Evolutionary conservation across 805 yeast genomes (phyloP), one percentile per base, ranked within the genome.

Genomic region (Saccharomycopsis malanga): DNA sequence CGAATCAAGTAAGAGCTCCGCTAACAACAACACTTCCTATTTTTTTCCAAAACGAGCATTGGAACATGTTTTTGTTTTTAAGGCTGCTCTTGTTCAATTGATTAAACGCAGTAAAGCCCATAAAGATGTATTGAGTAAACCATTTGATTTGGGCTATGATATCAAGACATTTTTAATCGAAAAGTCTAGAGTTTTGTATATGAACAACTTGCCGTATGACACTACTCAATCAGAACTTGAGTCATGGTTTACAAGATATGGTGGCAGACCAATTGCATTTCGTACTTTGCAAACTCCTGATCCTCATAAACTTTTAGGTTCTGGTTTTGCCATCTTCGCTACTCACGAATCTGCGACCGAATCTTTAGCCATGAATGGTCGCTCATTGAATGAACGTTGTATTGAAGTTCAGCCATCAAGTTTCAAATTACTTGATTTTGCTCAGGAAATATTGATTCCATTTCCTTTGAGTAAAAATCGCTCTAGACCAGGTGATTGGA

Each of bases 401-500:
- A 72, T 89, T 24, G 96, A 89, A 61, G 83, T 89, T 4, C 91
- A 86, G 56, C 95, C 97, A 1, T 86, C 95, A 1, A 81, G 93
- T 36, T 74, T 81, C 2, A 67, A 74, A 35, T 85, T 89, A 2
- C 69, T 89, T 41, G 96, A 87, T 54, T 74, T 79, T 52, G 95
- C 96, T 1, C 83, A 79, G 55, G 95, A 84, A 34, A 74, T 89
- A 37, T 68, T 89, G 50, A 74, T 86, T 0, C 87, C 94, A 3
- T 89, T 89, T 66, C 95, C 96, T 14, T 79, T 83, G 39, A 44
- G 29, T 21, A 76, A 77, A 52, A 88, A 89, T 64, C 73, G 93
- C 57, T 24, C 45, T n/a, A 73, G 97, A 59, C 97, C 97, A 0
- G 97, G 97, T 18, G 97, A 89, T 62, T 89, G 97, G 97, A 86